Percentiles rank a stretch among this genome's conserved stretches.
These are phyloP conservation scores for Camellia sinensis DNA, from an alignment of 148 eudicot genomes.

Conservation along the genomic window DNA sequence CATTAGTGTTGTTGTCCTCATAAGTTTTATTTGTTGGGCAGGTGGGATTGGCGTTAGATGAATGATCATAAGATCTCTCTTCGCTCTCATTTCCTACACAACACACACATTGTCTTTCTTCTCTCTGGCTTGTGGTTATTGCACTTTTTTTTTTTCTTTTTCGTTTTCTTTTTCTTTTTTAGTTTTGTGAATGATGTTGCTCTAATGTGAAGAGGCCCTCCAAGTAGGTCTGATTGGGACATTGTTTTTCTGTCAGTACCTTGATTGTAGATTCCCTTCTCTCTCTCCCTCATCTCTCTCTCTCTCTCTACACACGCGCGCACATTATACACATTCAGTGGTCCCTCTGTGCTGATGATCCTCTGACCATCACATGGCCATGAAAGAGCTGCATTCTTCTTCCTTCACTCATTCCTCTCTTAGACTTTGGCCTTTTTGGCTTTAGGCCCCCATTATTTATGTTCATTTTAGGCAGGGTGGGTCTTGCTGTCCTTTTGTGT, in stretches of 20 bases:
- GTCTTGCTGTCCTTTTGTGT: not conserved
- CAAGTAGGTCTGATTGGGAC: not conserved
- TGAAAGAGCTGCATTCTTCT: not conserved
- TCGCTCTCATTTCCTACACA: no score
- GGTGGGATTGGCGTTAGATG: not conserved
- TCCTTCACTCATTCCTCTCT: constrained; percentile 5
- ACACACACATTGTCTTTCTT: no score
- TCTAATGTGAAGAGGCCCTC: not conserved
- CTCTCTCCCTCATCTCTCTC: not conserved
- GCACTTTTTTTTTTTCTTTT: no score
- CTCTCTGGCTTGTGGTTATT: no score
- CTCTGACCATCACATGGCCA: not conserved
- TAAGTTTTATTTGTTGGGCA: not conserved
- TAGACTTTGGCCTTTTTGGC: constrained; percentile 3
- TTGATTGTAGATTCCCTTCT: not conserved
- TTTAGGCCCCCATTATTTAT: not conserved
- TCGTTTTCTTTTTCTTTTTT: no score
- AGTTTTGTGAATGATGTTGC: not conserved
- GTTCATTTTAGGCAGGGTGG: not conserved
- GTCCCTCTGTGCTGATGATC: not conserved
- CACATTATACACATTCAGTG: not conserved
- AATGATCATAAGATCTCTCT: no score
- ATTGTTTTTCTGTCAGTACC: not conserved
- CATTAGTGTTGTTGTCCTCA: not conserved
- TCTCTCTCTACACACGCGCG: not conserved